Percentiles rank a stretch among this genome's conserved stretches.
These are phyloP conservation scores for Ballota nigra DNA, from an alignment of 257 asterid species.

Conservation along the genomic window DNA sequence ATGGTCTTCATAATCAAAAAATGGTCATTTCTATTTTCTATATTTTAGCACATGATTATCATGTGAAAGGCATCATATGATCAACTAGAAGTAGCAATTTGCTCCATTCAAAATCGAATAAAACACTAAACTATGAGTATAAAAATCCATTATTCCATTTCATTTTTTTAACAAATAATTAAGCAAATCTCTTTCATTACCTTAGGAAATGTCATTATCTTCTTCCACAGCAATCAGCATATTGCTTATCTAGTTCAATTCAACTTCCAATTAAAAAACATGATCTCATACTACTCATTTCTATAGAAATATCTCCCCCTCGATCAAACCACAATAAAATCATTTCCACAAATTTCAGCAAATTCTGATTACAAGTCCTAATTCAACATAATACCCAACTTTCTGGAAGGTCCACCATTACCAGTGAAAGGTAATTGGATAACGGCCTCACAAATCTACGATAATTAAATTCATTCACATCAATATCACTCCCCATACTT, in stretches of 20 bases:
- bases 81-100: neutral
- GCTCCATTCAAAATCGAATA: neutral
- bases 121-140: neutral
- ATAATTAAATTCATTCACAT: neutral
- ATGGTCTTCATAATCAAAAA: neutral
- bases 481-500: neutral
- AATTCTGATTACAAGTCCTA: neutral
- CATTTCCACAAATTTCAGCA: neutral
- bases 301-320: neutral
- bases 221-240: constrained; percentile 1
- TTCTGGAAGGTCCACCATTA: neutral
- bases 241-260: neutral
- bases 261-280: neutral
- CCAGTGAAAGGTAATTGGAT: neutral
- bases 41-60: neutral
- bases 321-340: neutral
- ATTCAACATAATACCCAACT: neutral
- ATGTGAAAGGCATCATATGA: neutral
- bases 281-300: neutral
- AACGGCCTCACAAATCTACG: neutral
- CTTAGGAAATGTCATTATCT: neutral
- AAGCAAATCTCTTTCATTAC: neutral
- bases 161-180: neutral
- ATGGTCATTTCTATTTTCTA: neutral
- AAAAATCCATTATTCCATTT: neutral